Conservation (phyloP, 768 basidiomycete species). For the Hygrophorus pudorinus region DNA sequence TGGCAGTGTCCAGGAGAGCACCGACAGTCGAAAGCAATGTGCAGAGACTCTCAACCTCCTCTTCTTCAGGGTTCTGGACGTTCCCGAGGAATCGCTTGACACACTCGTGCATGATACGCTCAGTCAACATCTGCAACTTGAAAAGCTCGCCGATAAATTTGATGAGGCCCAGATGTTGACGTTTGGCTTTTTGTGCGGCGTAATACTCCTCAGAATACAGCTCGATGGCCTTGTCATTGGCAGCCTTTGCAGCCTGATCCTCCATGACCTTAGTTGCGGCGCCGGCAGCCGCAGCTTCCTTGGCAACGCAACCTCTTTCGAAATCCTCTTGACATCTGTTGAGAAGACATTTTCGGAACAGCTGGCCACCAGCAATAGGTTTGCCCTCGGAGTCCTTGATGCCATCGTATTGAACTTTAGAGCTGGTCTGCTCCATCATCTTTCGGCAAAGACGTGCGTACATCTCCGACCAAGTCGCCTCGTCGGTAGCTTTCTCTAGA, state of each 20-base stretch:
- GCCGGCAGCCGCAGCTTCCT: constrained; percentile 58
- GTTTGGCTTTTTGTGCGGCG: constrained; percentile 44
- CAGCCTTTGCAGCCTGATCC: constrained; percentile 46
- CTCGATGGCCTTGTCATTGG: constrained; percentile 26
- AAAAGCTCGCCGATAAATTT: constrained; percentile 97
- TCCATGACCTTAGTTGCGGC: constrained; percentile 52
- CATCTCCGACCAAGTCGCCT: constrained; percentile 93
- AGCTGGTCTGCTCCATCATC: constrained; percentile 88
- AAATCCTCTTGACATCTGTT: constrained; percentile 97
- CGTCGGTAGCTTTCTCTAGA: constrained; percentile 95
- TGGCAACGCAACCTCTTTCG: constrained; percentile 86
- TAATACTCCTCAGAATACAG: constrained; percentile 46
- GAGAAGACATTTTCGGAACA: constrained; percentile 93
- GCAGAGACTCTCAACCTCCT: constrained; percentile 93
- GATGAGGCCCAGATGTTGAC: constrained; percentile 41
- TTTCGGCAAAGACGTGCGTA: constrained; percentile 90
- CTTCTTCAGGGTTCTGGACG: constrained; percentile 91
- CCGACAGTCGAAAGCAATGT: constrained; percentile 88
- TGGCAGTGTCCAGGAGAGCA: constrained; percentile 65
- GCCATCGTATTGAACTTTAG: constrained; percentile 79
- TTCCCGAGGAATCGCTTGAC: constrained; percentile 90
- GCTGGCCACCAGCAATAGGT: constrained; percentile 83
- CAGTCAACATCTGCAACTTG: constrained; percentile 94
- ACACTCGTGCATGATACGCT: constrained; percentile 97
- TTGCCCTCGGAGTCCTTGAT: constrained; percentile 73